A percentile compares a stretch with the other conserved stretches of the same genome.
Conservation (phyloP, 2,329 filamentous ascomycete genomes). For the Trichophyton mentagrophytes region DNA sequence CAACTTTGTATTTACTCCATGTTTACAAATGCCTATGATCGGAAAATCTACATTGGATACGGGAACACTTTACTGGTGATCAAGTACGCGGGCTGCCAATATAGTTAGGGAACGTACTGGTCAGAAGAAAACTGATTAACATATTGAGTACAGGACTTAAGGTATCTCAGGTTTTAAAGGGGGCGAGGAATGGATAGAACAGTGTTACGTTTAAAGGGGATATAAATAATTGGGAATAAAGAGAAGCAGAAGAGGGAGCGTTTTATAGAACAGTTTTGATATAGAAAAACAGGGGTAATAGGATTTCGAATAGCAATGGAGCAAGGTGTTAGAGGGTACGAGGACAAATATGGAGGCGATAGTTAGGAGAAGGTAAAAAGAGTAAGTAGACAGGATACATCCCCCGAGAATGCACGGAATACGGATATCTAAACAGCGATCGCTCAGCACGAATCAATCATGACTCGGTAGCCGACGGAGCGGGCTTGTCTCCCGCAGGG, state of each 20-base stretch:
- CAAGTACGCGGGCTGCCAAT: not conserved
- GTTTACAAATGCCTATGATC: too few relatives aligned
- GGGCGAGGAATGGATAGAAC: not conserved
- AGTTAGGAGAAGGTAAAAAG: not conserved
- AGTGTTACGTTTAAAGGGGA: not conserved
- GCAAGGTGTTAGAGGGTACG: not conserved
- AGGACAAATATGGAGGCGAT: not conserved
- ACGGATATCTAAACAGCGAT: not conserved
- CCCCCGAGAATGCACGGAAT: constrained; percentile 1
- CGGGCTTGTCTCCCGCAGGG: constrained; percentile 8
- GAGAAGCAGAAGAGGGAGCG: not conserved
- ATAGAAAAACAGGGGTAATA: constrained; percentile 3
- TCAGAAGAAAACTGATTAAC: not conserved
- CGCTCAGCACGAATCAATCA: not conserved
- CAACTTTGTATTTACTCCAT: too few relatives aligned
- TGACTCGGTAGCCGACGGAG: constrained; percentile 3
- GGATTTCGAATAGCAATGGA: not conserved
- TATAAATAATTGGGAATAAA: not conserved
- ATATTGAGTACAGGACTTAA: not conserved
- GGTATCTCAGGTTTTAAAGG: not conserved
- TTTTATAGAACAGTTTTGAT: not conserved
- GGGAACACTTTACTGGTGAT: not conserved
- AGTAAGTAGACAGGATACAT: not conserved
- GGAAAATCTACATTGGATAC: not conserved
- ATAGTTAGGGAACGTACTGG: not conserved